These are phyloP conservation scores for Epichloe scottii DNA, from an alignment of 2,329 filamentous ascomycete genomes.

Conservation along the genomic window DNA sequence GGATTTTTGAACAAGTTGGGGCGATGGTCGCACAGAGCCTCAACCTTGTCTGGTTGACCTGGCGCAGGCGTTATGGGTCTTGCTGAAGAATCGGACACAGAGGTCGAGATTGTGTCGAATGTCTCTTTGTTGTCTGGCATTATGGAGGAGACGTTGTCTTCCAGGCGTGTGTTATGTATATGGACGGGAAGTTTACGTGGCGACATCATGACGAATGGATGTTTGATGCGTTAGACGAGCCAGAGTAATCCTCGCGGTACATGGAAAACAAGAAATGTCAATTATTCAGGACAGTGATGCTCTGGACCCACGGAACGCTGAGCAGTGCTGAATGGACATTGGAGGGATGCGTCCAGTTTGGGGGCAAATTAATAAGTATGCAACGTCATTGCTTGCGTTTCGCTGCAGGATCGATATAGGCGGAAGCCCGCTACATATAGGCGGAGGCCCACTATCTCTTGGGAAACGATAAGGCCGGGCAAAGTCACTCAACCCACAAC, in stretches of 20 bases:
- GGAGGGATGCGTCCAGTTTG: no score
- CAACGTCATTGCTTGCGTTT: no score
- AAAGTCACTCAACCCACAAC: no score
- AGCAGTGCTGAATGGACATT: no score
- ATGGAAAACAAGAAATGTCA: slow-evolving; percentile 11
- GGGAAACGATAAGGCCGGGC: no score
- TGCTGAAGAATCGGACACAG: neutral
- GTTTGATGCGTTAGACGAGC: neutral
- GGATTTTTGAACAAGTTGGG: neutral
- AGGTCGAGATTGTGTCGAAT: neutral
- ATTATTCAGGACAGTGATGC: no score
- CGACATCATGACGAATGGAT: neutral
- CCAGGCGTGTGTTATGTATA: neutral
- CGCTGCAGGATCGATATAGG: no score
- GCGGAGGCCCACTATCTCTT: no score
- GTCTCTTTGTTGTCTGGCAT: neutral
- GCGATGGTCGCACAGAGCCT: neutral
- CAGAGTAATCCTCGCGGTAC: slow-evolving; percentile 15
- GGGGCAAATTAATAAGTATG: no score
- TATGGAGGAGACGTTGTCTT: neutral
- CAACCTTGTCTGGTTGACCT: neutral
- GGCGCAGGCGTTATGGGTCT: neutral
- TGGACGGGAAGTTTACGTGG: neutral
- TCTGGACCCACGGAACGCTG: no score
- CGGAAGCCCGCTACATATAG: no score